Conservation (phyloP, 2,329 filamentous ascomycete species). For the Camptophora hylomeconis region DNA sequence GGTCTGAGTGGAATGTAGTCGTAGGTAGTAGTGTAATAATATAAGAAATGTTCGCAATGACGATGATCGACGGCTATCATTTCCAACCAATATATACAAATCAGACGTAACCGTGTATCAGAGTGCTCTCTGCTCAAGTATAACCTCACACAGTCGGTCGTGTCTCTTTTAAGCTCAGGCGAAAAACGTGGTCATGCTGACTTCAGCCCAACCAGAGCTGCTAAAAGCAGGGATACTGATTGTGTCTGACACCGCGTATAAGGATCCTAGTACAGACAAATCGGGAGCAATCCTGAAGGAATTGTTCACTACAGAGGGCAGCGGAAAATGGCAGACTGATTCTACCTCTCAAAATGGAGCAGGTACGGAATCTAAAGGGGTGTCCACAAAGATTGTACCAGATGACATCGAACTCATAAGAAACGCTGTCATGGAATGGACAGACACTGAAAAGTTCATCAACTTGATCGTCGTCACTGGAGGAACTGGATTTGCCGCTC, state of each 20-base stretch:
- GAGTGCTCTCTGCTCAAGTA: no score
- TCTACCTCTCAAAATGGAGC: no score
- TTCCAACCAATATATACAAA: no score
- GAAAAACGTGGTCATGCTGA: no score
- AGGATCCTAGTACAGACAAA: constrained; percentile 66
- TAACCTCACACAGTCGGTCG: no score
- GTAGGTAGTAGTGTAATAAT: no score
- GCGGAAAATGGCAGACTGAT: constrained; percentile 50
- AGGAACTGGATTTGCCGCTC: constrained; percentile 79
- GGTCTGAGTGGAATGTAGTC: no score
- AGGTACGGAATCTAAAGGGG: no score
- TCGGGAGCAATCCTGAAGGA: constrained; percentile 53
- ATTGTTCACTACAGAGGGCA: constrained; percentile 55
- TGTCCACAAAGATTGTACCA: constrained; percentile 57
- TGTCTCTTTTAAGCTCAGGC: no score
- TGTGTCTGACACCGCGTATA: constrained; percentile 78
- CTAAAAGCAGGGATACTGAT: constrained; percentile 70
- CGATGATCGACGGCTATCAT: no score
- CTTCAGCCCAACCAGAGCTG: constrained; percentile 20
- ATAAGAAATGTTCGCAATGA: no score
- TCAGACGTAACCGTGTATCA: no score
- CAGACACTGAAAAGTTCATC: constrained; percentile 43
- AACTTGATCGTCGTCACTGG: constrained; percentile 83
- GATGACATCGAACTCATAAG: constrained; percentile 69
- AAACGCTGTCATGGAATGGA: constrained; percentile 56